These are phyloP conservation scores for Coniferiporia sulphurascens DNA, from an alignment of 1,284 basidiomycete species.

Conservation along the genomic window DNA sequence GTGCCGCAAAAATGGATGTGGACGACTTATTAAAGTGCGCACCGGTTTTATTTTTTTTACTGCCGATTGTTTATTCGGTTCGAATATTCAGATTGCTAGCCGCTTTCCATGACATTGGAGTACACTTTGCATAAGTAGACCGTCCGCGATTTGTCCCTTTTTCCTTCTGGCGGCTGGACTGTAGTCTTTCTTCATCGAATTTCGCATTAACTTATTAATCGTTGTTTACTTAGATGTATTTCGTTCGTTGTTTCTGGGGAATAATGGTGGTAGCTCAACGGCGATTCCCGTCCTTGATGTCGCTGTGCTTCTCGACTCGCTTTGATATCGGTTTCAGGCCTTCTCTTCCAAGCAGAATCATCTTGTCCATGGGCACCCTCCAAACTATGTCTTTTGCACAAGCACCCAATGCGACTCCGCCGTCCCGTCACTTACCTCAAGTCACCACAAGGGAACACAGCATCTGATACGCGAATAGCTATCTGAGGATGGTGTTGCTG, in stretches of 20 bases:
- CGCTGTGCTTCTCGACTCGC: no score
- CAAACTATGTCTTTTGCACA: no score
- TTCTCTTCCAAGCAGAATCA: no score
- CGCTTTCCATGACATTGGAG: conserved; percentile 79
- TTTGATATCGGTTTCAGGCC: no score
- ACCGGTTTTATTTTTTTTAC: neutral
- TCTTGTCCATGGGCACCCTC: no score
- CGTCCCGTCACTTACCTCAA: no score
- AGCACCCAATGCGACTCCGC: no score
- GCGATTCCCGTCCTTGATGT: no score
- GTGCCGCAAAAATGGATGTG: conserved; percentile 82
- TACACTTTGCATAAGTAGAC: conserved; percentile 69
- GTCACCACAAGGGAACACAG: no score
- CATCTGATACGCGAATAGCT: no score
- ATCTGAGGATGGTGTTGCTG: no score
- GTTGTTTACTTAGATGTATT: neutral
- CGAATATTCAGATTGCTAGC: conserved; percentile 48
- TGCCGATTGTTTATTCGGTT: neutral
- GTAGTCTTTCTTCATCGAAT: neutral
- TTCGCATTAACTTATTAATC: neutral
- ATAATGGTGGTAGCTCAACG: no score
- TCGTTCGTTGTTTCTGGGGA: neutral
- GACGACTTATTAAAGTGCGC: conserved; percentile 77
- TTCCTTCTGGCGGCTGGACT: neutral
- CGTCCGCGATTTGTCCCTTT: neutral